These are phyloP conservation scores for Phaseolus coccineus DNA, from an alignment of 331 rosid genomes.

Conservation along the genomic window DNA sequence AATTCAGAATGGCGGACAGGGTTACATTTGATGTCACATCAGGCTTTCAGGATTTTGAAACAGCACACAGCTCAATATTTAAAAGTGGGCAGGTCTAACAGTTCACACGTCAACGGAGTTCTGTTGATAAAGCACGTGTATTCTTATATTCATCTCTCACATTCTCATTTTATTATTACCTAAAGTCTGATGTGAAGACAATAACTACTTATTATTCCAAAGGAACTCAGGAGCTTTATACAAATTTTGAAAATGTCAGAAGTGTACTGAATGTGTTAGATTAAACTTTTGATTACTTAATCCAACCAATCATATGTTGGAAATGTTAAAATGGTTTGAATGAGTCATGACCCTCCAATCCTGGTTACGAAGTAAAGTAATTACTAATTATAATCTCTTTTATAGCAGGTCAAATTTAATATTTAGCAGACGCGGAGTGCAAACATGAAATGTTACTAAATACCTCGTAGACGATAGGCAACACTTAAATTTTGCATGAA, in stretches of 20 bases:
- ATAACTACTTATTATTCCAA: background rate
- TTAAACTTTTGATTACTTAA: conserved; percentile 22
- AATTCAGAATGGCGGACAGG: conserved; percentile 12
- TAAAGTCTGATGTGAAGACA: conserved; percentile 25
- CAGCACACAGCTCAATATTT: conserved; percentile 28
- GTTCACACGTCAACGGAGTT: conserved; percentile 8
- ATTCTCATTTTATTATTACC: conserved; percentile 24
- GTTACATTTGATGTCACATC: conserved; percentile 23
- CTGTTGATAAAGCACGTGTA: background rate
- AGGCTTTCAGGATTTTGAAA: conserved; percentile 17
- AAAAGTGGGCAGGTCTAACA: background rate
- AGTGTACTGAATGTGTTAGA: conserved; percentile 4
- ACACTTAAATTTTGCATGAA: conserved; percentile 98
- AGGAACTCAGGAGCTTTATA: background rate
- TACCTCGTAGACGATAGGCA: conserved; percentile 92
- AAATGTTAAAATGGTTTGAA: background rate
- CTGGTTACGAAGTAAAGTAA: conserved; percentile 21
- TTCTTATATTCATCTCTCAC: conserved; percentile 8
- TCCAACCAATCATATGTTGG: background rate
- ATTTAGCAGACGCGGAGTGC: background rate
- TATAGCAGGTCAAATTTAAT: background rate
- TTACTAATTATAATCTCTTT: background rate
- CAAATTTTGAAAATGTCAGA: conserved; percentile 1
- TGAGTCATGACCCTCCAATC: background rate
- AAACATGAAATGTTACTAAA: conserved; percentile 4